phyloP scores from a whole-genome alignment of 2,329 filamentous ascomycete species.

The Stagonosporopsis tanaceti region DNA sequence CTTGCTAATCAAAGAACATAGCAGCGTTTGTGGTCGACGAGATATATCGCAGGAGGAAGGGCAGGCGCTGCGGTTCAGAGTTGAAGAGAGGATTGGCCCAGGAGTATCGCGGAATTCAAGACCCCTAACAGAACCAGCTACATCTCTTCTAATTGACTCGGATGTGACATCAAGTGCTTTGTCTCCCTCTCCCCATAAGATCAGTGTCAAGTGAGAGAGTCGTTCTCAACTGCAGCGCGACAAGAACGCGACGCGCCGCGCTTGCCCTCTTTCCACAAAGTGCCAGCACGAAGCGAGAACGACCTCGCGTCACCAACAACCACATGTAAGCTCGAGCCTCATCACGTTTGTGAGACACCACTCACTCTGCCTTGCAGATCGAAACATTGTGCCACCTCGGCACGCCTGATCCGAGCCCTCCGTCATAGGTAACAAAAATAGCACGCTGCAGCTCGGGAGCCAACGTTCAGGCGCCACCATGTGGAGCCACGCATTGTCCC shows the following conservation, averaged over 20 bases:
- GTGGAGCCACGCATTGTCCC: slow-evolving; percentile 21
- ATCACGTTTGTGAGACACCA: not conserved
- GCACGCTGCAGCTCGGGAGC: slow-evolving; percentile 11
- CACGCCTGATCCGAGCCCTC: slow-evolving; percentile 14
- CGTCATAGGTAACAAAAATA: slow-evolving; percentile 15
- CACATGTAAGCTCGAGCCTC: not conserved
- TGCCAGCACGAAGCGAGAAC: slow-evolving; percentile 6
- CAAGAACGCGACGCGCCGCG: not conserved
- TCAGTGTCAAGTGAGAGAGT: not conserved
- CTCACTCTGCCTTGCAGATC: not conserved
- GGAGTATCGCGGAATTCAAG: no score
- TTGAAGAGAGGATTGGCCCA: no score
- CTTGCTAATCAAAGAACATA: no score
- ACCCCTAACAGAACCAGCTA: no score
- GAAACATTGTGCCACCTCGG: slow-evolving; percentile 17
- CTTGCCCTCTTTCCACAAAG: slow-evolving; percentile 8
- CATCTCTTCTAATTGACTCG: no score
- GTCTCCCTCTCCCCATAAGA: not conserved
- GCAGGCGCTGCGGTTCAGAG: no score
- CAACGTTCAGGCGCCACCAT: slow-evolving; percentile 12
- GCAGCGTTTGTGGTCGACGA: no score
- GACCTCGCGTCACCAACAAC: slow-evolving; percentile 3
- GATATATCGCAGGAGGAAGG: no score
- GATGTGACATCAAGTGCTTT: not conserved
- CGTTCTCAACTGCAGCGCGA: not conserved